Conservation (phyloP, 2,329 filamentous ascomycete genomes). For the Westerdykella aurantiaca region DNA sequence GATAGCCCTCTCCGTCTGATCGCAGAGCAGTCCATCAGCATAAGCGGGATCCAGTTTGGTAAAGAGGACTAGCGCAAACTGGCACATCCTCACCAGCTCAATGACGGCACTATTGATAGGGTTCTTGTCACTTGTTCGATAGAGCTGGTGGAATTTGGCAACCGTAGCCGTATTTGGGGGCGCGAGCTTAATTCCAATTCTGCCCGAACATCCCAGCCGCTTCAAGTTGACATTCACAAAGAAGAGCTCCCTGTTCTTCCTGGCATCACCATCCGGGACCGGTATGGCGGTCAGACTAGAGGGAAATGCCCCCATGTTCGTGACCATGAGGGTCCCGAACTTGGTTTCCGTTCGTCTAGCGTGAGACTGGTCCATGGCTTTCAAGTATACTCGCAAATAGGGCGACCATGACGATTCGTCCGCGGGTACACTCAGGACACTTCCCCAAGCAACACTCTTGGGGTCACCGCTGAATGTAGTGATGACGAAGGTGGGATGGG, state of each 20-base stretch:
- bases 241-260: conserved; percentile 73
- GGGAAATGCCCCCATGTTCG: conserved; percentile 86
- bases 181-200: conserved; percentile 75
- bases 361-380: conserved; percentile 77
- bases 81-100: conserved; percentile 86
- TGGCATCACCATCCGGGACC: conserved; percentile 79
- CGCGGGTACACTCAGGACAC: conserved; percentile 73
- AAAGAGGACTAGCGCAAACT: conserved; percentile 82
- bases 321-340: conserved; percentile 84
- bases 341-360: conserved; percentile 76
- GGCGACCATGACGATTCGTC: conserved; percentile 77
- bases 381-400: conserved; percentile 75
- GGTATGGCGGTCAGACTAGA: conserved; percentile 88
- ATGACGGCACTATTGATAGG: conserved; percentile 71
- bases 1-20: conserved; percentile 83
- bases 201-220: conserved; percentile 82
- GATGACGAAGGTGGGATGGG: conserved; percentile 85
- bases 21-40: conserved; percentile 85
- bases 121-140: conserved; percentile 78
- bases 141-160: conserved; percentile 87
- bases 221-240: conserved; percentile 94
- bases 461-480: conserved; percentile 87
- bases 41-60: conserved; percentile 82
- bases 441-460: conserved; percentile 69
- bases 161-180: conserved; percentile 74